A percentile compares a stretch with the other conserved stretches of the same genome.
These are phyloP conservation scores for Pichia inconspicua DNA, from an alignment of 1,139 yeast genomes.

Conservation along the genomic window DNA sequence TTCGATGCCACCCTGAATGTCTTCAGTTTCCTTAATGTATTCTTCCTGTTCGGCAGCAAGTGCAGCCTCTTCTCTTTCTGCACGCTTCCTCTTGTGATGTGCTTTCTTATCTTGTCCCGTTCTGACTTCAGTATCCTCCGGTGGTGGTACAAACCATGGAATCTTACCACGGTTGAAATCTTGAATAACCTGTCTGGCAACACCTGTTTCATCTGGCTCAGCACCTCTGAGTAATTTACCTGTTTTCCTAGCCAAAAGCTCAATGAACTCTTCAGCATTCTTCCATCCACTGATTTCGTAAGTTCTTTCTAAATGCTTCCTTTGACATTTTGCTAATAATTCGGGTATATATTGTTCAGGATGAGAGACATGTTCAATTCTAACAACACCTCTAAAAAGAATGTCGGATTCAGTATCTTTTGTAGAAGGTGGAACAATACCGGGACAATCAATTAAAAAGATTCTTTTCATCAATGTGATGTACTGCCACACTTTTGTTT, in stretches of 20 bases:
- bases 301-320: conserved; percentile 89
- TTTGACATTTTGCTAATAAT: conserved; percentile 74
- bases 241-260: conserved; percentile 81
- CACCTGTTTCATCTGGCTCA: conserved; percentile 93
- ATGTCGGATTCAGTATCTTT: conserved; percentile 92
- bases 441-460: conserved; percentile 95
- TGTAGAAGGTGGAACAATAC: conserved; percentile 92
- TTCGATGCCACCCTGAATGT: conserved; percentile 11
- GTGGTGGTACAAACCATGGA: conserved; percentile 97
- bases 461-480: conserved; percentile 94
- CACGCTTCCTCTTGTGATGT: conserved; percentile 42
- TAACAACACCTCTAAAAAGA: conserved; percentile 90
- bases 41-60: conserved; percentile 21
- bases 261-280: conserved; percentile 76
- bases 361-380: conserved; percentile 91
- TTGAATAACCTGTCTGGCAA: conserved; percentile 80
- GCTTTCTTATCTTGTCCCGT: conserved; percentile 52
- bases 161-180: conserved; percentile 96
- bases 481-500: conserved; percentile 98
- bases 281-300: conserved; percentile 93
- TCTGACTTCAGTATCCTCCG: conserved; percentile 51
- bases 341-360: conserved; percentile 96
- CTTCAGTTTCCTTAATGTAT: conserved; percentile 14
- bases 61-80: conserved; percentile 30
- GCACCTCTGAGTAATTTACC: conserved; percentile 95